Base-by-base conservation (phyloP, 2,329 filamentous ascomycete species). In the Metarhizium album region DNA sequence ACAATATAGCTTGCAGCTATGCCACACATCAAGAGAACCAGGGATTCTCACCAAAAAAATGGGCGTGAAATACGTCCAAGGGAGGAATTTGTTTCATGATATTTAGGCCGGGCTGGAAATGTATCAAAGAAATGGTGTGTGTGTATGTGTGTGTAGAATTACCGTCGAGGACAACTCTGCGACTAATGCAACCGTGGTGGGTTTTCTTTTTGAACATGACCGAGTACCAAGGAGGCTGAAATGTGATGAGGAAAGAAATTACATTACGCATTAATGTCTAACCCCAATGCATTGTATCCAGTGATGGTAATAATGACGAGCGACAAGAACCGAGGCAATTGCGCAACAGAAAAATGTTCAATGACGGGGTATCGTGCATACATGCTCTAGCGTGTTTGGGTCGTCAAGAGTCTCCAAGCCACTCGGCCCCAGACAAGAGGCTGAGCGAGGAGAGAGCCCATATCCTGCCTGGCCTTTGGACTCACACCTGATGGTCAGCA, bases 401-500 rank as follows among this genome's bases (percentile, higher is more conserved):
- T 42, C 49, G 45, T 52, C 40, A 24, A 24, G 38, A 40, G 29
- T 16, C 33, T 37, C n/a, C 27, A 9, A 35, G 23, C 45, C 45
- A 31, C 27, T 11, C 16, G 14, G 5, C 14, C n/a, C n/a, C 23
- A 6, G 23, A 8, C 20, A 11, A 43, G n/a, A n/a, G n/a, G n/a
- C n/a, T n/a, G n/a, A n/a, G n/a, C n/a, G n/a, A n/a, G 22, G 20
- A 1, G 2, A 18, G 20, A 20, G 16, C n/a, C 8, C 4, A 40
- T 40, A 1, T 11, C 8, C 4, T 5, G 16, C n/a, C n/a, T n/a
- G n/a, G n/a, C n/a, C n/a, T n/a, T n/a, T n/a, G n/a, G n/a, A n/a
- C n/a, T n/a, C n/a, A n/a, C n/a, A 40, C n/a, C 20, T 40, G 1
- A 18, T 22, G n/a, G 8, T 40, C 18, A 80, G 58, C 77, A 80